phyloP scores from a whole-genome alignment of 306 rosid genomes.

The Styphnolobium japonicum region DNA sequence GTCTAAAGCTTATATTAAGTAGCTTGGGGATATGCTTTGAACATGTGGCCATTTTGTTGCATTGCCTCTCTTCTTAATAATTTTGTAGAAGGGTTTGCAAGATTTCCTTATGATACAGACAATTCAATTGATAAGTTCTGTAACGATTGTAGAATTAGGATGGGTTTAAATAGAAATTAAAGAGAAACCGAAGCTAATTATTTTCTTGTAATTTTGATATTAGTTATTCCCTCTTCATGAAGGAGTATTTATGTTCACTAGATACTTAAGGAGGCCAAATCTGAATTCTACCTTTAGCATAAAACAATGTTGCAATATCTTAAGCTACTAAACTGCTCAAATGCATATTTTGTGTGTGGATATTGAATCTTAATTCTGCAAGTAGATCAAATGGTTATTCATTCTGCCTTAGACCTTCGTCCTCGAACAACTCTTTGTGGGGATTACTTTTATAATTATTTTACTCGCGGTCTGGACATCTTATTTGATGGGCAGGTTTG shows the following conservation, averaged over 20 bases:
- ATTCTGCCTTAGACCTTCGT: conserved; percentile 86
- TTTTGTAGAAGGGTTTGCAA: background rate
- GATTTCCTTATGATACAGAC: background rate
- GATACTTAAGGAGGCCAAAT: background rate
- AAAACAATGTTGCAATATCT: background rate
- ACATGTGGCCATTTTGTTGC: background rate
- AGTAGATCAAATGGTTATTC: conserved; percentile 99
- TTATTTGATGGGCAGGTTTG: conserved; percentile 95
- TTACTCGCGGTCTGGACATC: conserved; percentile 93
- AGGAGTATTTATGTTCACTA: background rate
- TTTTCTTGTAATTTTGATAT: background rate
- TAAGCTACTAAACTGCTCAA: background rate
- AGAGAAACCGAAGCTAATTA: background rate
- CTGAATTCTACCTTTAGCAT: conserved; percentile 2
- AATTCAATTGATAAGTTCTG: background rate
- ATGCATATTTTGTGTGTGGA: conserved; percentile 6
- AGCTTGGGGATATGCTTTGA: background rate
- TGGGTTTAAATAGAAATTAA: background rate
- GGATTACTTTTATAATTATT: conserved; percentile 95
- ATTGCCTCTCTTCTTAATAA: background rate
- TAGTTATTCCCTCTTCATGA: background rate
- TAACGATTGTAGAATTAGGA: background rate
- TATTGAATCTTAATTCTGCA: conserved; percentile 29
- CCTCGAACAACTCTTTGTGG: conserved; percentile 94
- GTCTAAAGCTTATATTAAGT: background rate